phyloP scores from a whole-genome alignment of 2,329 filamentous ascomycete species.

The Apiospora pterosperma region DNA sequence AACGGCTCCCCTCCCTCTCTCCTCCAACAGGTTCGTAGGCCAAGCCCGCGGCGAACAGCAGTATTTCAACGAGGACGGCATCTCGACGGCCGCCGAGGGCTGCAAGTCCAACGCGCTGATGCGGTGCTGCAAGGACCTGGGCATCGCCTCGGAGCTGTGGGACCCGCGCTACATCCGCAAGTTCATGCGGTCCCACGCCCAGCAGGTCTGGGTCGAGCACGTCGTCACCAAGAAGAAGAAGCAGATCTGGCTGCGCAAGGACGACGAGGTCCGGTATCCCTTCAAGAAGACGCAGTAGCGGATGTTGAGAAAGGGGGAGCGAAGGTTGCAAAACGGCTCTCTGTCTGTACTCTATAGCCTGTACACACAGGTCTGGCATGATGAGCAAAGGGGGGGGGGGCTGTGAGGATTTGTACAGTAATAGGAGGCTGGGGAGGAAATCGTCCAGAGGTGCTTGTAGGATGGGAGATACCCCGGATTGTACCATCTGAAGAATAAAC shows the following conservation, averaged over 20 bases:
- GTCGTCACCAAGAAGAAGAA: constrained; percentile 80
- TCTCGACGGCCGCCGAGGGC: constrained; percentile 92
- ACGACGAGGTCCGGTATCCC: constrained; percentile 66
- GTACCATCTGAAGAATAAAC: neutral
- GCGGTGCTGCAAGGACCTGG: constrained; percentile 97
- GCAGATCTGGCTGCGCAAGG: constrained; percentile 83
- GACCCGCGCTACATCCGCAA: constrained; percentile 85
- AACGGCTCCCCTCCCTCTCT: neutral
- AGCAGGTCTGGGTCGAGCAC: constrained; percentile 90
- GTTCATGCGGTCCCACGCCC: constrained; percentile 71
- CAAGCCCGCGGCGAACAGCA: constrained; percentile 92
- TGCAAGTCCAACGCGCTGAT: constrained; percentile 98
- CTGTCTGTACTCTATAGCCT: neutral
- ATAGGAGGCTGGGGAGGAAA: neutral
- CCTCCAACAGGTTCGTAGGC: constrained; percentile 70
- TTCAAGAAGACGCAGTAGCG: constrained; percentile 39
- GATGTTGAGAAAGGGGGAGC: neutral
- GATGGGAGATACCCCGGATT: neutral
- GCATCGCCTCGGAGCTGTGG: constrained; percentile 93
- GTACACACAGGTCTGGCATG: neutral
- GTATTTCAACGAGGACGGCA: constrained; percentile 85
- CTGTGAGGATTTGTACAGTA: neutral
- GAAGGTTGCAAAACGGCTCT: neutral
- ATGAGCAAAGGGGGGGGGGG: neutral
- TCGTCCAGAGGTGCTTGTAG: neutral